Conservation (phyloP, 148 eudicot species). For the Arbutus unedo region DNA sequence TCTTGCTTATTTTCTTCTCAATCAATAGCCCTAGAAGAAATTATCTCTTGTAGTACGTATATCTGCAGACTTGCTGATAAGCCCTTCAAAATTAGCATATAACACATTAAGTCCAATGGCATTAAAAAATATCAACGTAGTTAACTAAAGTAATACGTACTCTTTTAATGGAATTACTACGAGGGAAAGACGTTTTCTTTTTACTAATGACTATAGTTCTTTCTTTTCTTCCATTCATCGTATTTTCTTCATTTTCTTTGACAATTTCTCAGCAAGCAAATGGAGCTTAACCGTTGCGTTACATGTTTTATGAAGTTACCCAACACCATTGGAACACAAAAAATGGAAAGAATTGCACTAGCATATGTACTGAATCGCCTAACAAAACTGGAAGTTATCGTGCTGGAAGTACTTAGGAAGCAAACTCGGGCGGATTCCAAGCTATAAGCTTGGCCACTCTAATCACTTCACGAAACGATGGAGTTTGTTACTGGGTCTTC, state of each 20-base stretch:
- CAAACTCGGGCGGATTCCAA: slow-evolving; percentile 53
- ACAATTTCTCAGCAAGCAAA: neutral
- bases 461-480: slow-evolving; percentile 44
- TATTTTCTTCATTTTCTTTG: neutral
- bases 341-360: slow-evolving; percentile 21
- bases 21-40: no score
- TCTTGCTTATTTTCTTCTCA: no score
- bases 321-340: neutral
- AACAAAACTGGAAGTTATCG: slow-evolving; percentile 50
- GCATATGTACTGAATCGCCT: slow-evolving; percentile 57
- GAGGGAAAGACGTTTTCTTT: neutral
- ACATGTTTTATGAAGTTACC: neutral
- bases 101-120: no score
- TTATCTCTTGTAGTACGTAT: no score
- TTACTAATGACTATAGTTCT: no score
- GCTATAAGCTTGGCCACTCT: slow-evolving; percentile 45
- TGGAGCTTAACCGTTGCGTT: neutral
- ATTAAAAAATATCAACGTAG: no score
- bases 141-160: no score
- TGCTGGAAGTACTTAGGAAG: slow-evolving; percentile 55
- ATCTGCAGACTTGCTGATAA: no score
- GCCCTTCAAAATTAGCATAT: no score
- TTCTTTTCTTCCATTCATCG: neutral
- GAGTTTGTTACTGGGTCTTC: slow-evolving; percentile 36
- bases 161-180: neutral